Evolutionary conservation across 441 rosid species (phyloP).

Genomic region (Jatropha podagrica): DNA sequence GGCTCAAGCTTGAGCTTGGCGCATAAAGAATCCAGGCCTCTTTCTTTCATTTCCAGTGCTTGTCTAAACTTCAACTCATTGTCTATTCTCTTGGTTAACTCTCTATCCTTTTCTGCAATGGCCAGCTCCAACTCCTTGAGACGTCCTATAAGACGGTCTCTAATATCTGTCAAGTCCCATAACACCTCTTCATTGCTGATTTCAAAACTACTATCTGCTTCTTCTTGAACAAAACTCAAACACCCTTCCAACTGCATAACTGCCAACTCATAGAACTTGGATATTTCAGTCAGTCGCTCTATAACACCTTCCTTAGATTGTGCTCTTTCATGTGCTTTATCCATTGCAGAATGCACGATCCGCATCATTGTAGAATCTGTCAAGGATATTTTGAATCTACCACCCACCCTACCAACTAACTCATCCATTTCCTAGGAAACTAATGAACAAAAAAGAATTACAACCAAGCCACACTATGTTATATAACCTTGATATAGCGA

Average conservation of each 20-base stretch:
- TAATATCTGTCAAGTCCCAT: constrained; percentile 55
- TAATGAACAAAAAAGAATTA: neutral
- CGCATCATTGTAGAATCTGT: constrained; percentile 86
- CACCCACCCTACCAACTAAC: constrained; percentile 45
- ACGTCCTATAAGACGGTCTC: constrained; percentile 72
- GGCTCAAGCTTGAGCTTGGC: constrained; percentile 43
- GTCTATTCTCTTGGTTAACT: constrained; percentile 47
- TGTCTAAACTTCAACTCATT: constrained; percentile 55
- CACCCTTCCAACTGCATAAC: constrained; percentile 80
- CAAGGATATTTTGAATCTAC: constrained; percentile 51
- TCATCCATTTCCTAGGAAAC: constrained; percentile 45
- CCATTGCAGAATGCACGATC: constrained; percentile 73
- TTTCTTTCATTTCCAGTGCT: constrained; percentile 54
- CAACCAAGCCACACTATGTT: neutral
- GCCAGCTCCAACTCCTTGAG: constrained; percentile 63
- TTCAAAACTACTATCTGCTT: constrained; percentile 52
- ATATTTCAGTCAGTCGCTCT: constrained; percentile 66
- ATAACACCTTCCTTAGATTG: constrained; percentile 63
- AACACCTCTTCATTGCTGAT: constrained; percentile 56
- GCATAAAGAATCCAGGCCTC: constrained; percentile 55
- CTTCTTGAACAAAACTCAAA: constrained; percentile 64
- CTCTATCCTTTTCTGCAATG: constrained; percentile 68
- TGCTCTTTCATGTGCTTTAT: constrained; percentile 71
- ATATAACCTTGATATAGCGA: too few relatives aligned
- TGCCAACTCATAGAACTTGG: constrained; percentile 78